Base-by-base conservation (phyloP, 176 grass and related monocot genomes). In the Dendrocalamus sinicus region DNA sequence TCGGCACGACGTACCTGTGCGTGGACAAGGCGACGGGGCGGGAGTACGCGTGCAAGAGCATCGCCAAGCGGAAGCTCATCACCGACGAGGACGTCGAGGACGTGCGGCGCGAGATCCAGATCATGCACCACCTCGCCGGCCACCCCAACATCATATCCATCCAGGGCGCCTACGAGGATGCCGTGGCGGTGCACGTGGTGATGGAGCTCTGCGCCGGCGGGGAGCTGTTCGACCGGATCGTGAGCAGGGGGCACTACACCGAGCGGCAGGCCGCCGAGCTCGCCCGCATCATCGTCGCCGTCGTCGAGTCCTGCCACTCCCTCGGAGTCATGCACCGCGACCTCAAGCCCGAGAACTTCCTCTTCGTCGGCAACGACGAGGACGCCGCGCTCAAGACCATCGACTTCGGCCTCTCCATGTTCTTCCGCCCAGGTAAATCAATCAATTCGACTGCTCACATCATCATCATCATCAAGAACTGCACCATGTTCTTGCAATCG, bases 281-380 rank as follows among this genome's bases (percentile, higher is more conserved):
- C 6, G 89, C 89, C 0, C 40, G 76, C 12, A 85, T 91, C 44
- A 91, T 91, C 51, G 89, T 91, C 4, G 51, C 75, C 17, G 89
- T 91, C 16, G 75, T 91, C 0, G 89, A 91, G 70, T 87, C 75
- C 43, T 91, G 89, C 75, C 89, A 91, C 69, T 91, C 89, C 30
- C 70, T 91, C 76, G 97, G 97, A 43, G 97, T 99, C 9, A 99
- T 99, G 77, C 97, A 99, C 91, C 82, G 97, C 53, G 97, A 99
- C 88, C 97, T 96, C 87, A 99, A 99, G 89, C 97, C 97, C 0
- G 97, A 99, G 85, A 99, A 99, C 84, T 99, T 99, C 86, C 84
- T 99, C 75, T 99, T 99, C 67, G 97, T 87, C 7, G 70, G 85
- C 6, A 74, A 87, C 15, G 81, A 91, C 2, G 89, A 91, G 81